These are phyloP conservation scores for Stereocaulon alpinum DNA, from an alignment of 495 filamentous ascomycete species.

Conservation along the genomic window DNA sequence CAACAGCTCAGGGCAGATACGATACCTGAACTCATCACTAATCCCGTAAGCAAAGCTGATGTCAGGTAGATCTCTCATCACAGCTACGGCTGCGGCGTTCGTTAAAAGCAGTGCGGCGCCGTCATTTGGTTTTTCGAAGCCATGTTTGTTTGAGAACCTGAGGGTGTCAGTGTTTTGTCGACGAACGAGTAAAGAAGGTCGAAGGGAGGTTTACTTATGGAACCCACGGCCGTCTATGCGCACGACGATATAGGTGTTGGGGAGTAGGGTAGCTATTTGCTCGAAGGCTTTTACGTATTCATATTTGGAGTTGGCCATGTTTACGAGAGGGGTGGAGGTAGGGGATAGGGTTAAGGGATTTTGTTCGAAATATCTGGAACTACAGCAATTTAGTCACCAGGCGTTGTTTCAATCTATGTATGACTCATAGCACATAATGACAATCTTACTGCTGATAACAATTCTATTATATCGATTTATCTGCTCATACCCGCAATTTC, in stretches of 20 bases:
- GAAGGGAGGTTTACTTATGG: constrained; percentile 57
- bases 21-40: constrained; percentile 83
- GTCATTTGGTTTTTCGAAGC: constrained; percentile 88
- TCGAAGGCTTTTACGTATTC: constrained; percentile 92
- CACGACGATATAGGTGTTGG: constrained; percentile 88
- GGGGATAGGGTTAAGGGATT: neutral
- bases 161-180: neutral
- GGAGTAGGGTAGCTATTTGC: constrained; percentile 65
- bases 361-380: no score
- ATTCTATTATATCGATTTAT: neutral
- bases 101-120: constrained; percentile 77
- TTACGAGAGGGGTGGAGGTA: neutral
- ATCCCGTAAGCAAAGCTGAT: constrained; percentile 81
- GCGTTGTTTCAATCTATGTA: neutral
- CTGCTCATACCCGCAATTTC: neutral
- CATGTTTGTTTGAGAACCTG: constrained; percentile 71
- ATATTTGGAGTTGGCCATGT: constrained; percentile 65
- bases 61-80: constrained; percentile 77
- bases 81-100: constrained; percentile 78
- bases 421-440: neutral
- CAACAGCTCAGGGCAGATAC: neutral
- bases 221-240: constrained; percentile 89
- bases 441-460: neutral
- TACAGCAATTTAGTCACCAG: neutral
- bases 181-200: neutral